Base-by-base conservation (phyloP, 2,329 filamentous ascomycete species). In the Pseudocercospora pini-densiflorae region DNA sequence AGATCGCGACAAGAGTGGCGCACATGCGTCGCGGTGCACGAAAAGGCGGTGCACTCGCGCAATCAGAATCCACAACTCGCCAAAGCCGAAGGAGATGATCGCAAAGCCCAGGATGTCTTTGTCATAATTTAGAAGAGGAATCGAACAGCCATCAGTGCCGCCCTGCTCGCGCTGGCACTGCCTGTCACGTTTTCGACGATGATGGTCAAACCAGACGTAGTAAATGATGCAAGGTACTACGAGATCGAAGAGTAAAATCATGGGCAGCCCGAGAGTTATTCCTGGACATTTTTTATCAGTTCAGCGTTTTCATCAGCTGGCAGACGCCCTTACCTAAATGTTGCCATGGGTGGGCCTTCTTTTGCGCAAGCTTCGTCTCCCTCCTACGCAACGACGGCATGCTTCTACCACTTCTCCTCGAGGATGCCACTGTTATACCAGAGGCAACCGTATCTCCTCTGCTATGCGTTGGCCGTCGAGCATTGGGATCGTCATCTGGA, bases 31-130 rank as follows among this genome's bases (percentile, higher is more conserved):
- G 27, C 59, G 73, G 40, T 72, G 70, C 31, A 72, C 66, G 40
- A 72, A 72, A 1, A 77, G 65, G 31, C 75, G 63, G 60, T 66
- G 67, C 1, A 77, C 72, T 54, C 75, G 71, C 12, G 74, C 73
- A n/a, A 72, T 51, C 29, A 77, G 61, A 54, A 77, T 75, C 70
- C 73, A 77, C n/a, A 76, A 63, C 65, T 77, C 75, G 19, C 75
- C 75, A 29, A 77, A 70, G 2, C 75, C 75, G 45, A 77, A 77
- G 55, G 63, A 73, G 23, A 71, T 69, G 27, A 77, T 69, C 2
- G 74, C 74, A 49, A 70, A 72, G 16, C 75, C 75, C 47, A 77
- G 68, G 36, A 77, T 77, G 2, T 73, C 69, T 49, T 68, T 67
- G 62, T 76, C 66, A 68, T 74, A 75, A 57, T 76, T 68, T 10